Evolutionary conservation across 768 basidiomycete species (phyloP), one percentile per base, ranked within the genome.

Genomic region (Xerocomus brunneocitrinus): DNA sequence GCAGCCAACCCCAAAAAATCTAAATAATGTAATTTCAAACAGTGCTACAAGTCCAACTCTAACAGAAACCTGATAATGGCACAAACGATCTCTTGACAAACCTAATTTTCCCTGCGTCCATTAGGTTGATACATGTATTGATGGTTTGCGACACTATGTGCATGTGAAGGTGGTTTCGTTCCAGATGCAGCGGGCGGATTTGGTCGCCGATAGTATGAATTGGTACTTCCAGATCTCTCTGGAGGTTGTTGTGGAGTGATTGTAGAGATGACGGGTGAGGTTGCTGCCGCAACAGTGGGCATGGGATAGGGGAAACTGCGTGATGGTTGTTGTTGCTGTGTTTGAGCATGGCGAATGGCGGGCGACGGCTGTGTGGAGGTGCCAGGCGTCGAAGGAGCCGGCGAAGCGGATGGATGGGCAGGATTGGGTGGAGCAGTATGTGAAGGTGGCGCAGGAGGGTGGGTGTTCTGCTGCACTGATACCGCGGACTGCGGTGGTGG

Each of bases 201-300:
- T 39, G 76, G 73, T 38, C 79, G 76, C 9, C 84, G 77, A 57
- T 85, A 86, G 64, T 85, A 85, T 55, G 75, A 74, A 54, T 73
- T 71, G 13, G 76, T 47, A 44, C 49, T 56, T 34, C 60, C 66
- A 8, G 62, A 40, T 42, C 65, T 60, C 30, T 69, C 69, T 43
- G 52, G 64, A 0, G 43, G 75, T 35, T 73, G 77, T n/a, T 78
- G 79, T 47, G 50, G 62, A 16, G 65, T 41, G 1, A 74, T 60
- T n/a, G 72, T 59, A 4, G 77, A 58, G 22, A 85, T 73, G 4
- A 84, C 78, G 2, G 84, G 78, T 5, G 84, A 80, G 0, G 82
- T 81, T 42, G 76, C 76, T 9, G 76, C 81, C 1, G 86, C 85
- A 30, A 87, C 78, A 1, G 83, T 85, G 2, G 86, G 85, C 84